These are phyloP conservation scores for Pythium apleroticum DNA, from an alignment of 352 stramenopile genomes.

Conservation along the genomic window DNA sequence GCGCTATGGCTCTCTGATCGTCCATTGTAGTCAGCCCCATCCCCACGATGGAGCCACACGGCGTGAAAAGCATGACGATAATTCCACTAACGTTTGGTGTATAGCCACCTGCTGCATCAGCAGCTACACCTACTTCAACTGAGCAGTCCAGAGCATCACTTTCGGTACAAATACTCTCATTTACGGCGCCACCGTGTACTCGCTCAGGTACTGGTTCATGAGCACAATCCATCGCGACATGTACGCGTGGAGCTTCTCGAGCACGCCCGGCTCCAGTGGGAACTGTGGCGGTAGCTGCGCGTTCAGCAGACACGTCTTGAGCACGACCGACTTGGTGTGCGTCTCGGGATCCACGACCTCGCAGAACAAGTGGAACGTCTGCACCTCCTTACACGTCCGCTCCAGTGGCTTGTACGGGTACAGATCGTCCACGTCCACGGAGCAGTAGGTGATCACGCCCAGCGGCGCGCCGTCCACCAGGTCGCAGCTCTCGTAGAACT, in stretches of 20 bases:
- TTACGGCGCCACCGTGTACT: too few species aligned
- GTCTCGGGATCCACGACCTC: constrained; percentile 3
- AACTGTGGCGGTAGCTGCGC: constrained; percentile 20
- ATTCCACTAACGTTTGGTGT: too few species aligned
- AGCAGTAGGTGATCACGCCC: constrained; percentile 36
- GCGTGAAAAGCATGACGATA: too few species aligned
- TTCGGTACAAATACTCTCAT: too few species aligned
- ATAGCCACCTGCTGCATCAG: too few species aligned
- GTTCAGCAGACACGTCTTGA: constrained; percentile 19
- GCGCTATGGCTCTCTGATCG: too few species aligned
- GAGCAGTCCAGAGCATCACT: too few species aligned
- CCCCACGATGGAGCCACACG: too few species aligned
- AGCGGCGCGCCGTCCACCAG: constrained; percentile 24
- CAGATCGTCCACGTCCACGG: constrained; percentile 50
- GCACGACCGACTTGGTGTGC: constrained; percentile 5
- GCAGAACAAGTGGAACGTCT: constrained; percentile 4
- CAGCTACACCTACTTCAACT: too few species aligned
- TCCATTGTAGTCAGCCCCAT: too few species aligned
- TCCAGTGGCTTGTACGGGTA: constrained; percentile 41
- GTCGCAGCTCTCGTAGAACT: constrained; percentile 34
- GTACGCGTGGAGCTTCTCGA: constrained; percentile 20
- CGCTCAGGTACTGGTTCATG: constrained; percentile 20
- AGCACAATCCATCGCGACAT: constrained; percentile 20
- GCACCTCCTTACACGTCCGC: constrained; percentile 22
- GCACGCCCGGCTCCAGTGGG: neutral